A percentile compares a stretch with the other conserved stretches of the same genome.
phyloP scores from a whole-genome alignment of 495 filamentous ascomycete species.

The Letharia lupina region DNA sequence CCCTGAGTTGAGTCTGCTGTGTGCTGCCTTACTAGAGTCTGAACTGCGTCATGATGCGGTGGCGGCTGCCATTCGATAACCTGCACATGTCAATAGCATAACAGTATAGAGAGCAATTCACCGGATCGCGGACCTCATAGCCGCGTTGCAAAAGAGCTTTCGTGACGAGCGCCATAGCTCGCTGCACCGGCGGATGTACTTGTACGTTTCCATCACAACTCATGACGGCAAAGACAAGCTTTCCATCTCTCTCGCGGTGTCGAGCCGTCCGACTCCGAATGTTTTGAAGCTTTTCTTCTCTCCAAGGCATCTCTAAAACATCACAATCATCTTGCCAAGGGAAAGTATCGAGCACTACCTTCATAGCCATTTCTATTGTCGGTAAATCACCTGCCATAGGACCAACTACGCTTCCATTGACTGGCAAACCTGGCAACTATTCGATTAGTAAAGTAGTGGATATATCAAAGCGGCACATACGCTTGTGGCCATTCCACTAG shows the following conservation, averaged over 20 bases:
- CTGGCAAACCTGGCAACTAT: neutral
- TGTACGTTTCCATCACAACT: constrained; percentile 40
- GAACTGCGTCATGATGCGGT: constrained; percentile 33
- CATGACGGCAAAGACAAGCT: constrained; percentile 46
- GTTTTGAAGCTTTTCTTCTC: constrained; percentile 1
- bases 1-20: too few species aligned
- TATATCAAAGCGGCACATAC: neutral
- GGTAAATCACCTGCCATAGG: neutral
- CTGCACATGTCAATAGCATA: constrained; percentile 16
- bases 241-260: neutral
- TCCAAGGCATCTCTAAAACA: constrained; percentile 32
- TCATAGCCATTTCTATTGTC: constrained; percentile 32
- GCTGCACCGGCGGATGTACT: constrained; percentile 44
- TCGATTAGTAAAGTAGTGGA: neutral
- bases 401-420: neutral
- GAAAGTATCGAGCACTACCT: constrained; percentile 28
- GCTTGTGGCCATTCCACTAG: neutral
- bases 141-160: constrained; percentile 41
- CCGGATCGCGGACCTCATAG: constrained; percentile 35
- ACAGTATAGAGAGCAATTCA: neutral
- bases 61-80: constrained; percentile 55
- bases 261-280: neutral
- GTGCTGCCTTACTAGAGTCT: constrained; percentile 29
- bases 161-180: constrained; percentile 45
- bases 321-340: constrained; percentile 33